Evolutionary conservation across 306 rosid genomes (phyloP).

Genomic region (Astragalus glycyphyllos): DNA sequence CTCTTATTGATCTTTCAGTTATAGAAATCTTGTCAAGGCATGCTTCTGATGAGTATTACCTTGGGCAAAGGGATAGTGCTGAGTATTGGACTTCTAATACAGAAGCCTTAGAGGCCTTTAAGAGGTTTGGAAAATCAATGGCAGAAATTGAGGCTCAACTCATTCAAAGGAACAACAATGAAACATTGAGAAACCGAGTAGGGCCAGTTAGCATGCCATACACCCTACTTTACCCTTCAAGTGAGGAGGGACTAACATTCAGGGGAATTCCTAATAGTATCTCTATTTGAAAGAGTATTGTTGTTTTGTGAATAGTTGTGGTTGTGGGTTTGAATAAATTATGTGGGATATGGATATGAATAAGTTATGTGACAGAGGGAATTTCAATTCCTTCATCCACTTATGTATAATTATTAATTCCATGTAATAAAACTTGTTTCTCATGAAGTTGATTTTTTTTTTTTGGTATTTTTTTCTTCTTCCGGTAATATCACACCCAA

Average conservation of each 20-base stretch:
- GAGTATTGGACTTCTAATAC: conserved; percentile 39
- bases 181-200: conserved; percentile 45
- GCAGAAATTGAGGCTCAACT: conserved; percentile 43
- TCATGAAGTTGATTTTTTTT: no score
- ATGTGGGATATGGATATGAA: conserved; percentile 1
- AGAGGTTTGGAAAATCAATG: conserved; percentile 55
- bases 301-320: not conserved
- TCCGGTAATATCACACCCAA: no score
- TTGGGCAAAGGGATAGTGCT: conserved; percentile 52
- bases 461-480: no score
- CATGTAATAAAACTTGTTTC: no score
- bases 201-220: conserved; percentile 66
- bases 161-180: conserved; percentile 8
- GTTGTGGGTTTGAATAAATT: conserved; percentile 1
- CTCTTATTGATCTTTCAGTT: conserved; percentile 54
- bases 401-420: conserved; percentile 7
- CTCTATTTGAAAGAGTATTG: conserved; percentile 43
- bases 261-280: conserved; percentile 81
- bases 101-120: conserved; percentile 41
- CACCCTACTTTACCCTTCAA: conserved; percentile 66
- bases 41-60: conserved; percentile 48
- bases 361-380: conserved; percentile 5
- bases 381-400: conserved; percentile 4
- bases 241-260: conserved; percentile 64
- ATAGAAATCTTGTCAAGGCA: conserved; percentile 58